Conservation (phyloP, 345 rosid species). For the Luvunga scandens region DNA sequence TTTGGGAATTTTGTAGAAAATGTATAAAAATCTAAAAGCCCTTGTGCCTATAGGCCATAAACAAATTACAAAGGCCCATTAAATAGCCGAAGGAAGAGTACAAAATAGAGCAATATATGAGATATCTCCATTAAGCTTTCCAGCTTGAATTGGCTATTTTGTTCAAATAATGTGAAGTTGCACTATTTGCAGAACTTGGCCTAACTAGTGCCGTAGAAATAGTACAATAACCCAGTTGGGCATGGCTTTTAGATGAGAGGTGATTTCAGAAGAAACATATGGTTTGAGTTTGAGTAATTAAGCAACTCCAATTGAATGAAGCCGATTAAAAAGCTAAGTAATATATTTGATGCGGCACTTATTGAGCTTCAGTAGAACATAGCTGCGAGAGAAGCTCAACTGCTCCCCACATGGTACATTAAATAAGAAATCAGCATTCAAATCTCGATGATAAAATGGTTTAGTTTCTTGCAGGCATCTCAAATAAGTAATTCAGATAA, state of each 20-base stretch:
- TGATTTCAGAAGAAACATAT: background rate
- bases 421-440: background rate
- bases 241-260: background rate
- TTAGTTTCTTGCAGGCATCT: background rate
- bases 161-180: background rate
- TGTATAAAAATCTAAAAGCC: background rate
- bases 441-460: background rate
- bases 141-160: background rate
- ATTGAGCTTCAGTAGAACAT: constrained; percentile 37
- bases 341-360: constrained; percentile 3
- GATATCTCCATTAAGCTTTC: too few species aligned
- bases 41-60: background rate
- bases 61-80: background rate
- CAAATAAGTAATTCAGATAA: background rate
- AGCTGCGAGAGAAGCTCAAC: constrained; percentile 55
- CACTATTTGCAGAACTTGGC: background rate
- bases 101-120: background rate
- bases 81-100: background rate
- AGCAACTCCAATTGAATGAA: background rate
- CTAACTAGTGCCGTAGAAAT: background rate
- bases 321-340: background rate
- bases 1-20: background rate
- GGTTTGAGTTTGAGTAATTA: background rate
- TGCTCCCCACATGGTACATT: constrained; percentile 57
- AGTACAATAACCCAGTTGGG: background rate